Conservation (phyloP, 164 flowering plant genomes). For the Piper betle region DNA sequence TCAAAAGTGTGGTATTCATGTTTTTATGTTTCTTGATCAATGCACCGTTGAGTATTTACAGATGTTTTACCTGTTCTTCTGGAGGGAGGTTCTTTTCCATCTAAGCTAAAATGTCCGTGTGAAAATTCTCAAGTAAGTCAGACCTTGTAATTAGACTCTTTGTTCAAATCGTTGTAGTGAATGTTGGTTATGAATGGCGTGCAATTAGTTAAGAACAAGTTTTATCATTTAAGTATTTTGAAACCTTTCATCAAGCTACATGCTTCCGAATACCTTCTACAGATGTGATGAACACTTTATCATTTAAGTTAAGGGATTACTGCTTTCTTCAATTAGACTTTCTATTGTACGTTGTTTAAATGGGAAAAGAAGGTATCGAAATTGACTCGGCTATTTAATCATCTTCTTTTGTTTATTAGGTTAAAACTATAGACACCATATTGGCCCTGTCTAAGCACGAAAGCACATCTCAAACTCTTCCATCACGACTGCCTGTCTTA, state of each 20-base stretch:
- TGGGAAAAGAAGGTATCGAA: too few species aligned
- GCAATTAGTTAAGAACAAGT: too few species aligned
- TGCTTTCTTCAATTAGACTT: not conserved
- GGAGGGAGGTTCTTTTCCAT: slow-evolving; percentile 5
- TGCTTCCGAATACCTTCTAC: too few species aligned
- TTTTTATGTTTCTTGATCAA: not conserved
- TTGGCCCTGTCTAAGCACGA: slow-evolving; percentile 14
- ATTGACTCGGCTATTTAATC: not conserved
- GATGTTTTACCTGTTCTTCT: slow-evolving; percentile 9
- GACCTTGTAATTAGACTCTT: not conserved
- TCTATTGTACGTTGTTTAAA: too few species aligned
- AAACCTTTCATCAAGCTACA: too few species aligned
- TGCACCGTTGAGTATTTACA: slow-evolving; percentile 4
- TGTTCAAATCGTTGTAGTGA: not conserved
- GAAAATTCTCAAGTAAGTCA: slow-evolving; percentile 5
- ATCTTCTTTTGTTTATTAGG: slow-evolving; percentile 15
- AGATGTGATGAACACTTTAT: too few species aligned
- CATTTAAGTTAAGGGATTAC: not conserved
- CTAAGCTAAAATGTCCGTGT: slow-evolving; percentile 5
- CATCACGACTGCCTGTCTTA: slow-evolving; percentile 18
- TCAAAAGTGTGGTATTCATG: not conserved
- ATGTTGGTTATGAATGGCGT: too few species aligned
- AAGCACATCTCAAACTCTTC: slow-evolving; percentile 12
- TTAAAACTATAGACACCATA: slow-evolving; percentile 27
- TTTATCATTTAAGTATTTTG: not conserved